A percentile compares a stretch with the other conserved stretches of the same genome.
Evolutionary conservation across 768 basidiomycete genomes (phyloP).

Genomic region (Tephrocybe sp.): DNA sequence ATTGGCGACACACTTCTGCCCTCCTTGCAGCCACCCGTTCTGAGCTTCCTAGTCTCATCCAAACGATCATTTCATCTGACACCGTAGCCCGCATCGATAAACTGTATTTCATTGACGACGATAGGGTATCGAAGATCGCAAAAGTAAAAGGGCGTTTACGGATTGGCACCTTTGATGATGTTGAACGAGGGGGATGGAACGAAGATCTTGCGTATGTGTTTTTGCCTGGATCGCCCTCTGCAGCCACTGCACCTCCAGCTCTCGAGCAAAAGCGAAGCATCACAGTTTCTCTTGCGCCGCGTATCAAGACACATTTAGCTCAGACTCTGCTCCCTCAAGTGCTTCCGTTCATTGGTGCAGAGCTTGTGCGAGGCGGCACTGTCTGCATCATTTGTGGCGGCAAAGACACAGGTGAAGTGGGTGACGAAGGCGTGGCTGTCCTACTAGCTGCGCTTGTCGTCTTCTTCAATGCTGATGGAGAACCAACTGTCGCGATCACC

Average conservation of each 20-base stretch:
- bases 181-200: background rate
- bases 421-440: constrained; percentile 13
- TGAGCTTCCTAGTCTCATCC: constrained; percentile 47
- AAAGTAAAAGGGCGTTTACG: constrained; percentile 12
- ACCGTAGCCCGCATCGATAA: background rate
- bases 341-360: constrained; percentile 9
- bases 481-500: background rate
- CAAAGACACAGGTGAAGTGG: background rate
- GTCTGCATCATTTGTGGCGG: constrained; percentile 11
- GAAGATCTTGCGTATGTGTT: constrained; percentile 9
- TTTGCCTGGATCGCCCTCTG: constrained; percentile 1
- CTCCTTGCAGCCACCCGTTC: constrained; percentile 33
- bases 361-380: constrained; percentile 4
- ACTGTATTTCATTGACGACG: constrained; percentile 30
- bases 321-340: constrained; percentile 8
- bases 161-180: constrained; percentile 12
- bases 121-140: constrained; percentile 3
- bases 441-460: constrained; percentile 11
- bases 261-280: background rate
- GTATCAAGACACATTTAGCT: constrained; percentile 9
- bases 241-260: background rate
- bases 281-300: constrained; percentile 16
- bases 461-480: constrained; percentile 9
- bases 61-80: constrained; percentile 20
- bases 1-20: constrained; percentile 7